A percentile compares a stretch with the other conserved stretches of the same genome.
These are phyloP conservation scores for Tubosaeta sp. DNA, from an alignment of 768 basidiomycete species.

Conservation along the genomic window DNA sequence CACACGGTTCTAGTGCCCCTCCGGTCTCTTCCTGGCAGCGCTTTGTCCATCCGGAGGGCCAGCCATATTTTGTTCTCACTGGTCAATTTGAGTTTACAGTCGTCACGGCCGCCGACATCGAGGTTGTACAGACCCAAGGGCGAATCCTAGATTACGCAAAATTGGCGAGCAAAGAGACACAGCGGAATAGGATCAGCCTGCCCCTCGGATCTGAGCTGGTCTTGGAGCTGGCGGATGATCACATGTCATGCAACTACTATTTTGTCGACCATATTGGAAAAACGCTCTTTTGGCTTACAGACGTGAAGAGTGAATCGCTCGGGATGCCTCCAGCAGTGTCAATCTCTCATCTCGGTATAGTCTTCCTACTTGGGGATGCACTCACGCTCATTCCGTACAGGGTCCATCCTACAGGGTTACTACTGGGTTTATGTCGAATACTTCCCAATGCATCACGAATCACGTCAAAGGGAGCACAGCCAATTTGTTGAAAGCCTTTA, in stretches of 20 bases:
- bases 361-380: conserved; percentile 8
- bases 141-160: conserved; percentile 37
- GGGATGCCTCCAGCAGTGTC: conserved; percentile 41
- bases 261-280: conserved; percentile 43
- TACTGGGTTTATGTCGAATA: conserved; percentile 60
- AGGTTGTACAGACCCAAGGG: conserved; percentile 31
- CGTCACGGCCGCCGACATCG: conserved; percentile 51
- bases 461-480: conserved; percentile 31
- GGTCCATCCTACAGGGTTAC: not conserved
- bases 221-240: conserved; percentile 37
- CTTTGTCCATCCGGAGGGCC: conserved; percentile 54
- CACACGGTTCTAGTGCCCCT: not conserved
- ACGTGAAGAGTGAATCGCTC: conserved; percentile 38
- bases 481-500: conserved; percentile 45
- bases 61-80: conserved; percentile 40
- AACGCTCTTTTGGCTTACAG: conserved; percentile 49
- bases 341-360: conserved; percentile 41
- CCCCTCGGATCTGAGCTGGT: conserved; percentile 43
- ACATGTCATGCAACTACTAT: conserved; percentile 43
- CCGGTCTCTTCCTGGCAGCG: conserved; percentile 36
- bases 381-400: not conserved
- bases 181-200: conserved; percentile 28
- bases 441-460: conserved; percentile 51
- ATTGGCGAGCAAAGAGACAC: conserved; percentile 31
- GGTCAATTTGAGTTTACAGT: conserved; percentile 27